Percentiles rank a stretch among this genome's conserved stretches.
Evolutionary conservation across 1,139 yeast species (phyloP).

Genomic region (Yamadazyma mexicana): DNA sequence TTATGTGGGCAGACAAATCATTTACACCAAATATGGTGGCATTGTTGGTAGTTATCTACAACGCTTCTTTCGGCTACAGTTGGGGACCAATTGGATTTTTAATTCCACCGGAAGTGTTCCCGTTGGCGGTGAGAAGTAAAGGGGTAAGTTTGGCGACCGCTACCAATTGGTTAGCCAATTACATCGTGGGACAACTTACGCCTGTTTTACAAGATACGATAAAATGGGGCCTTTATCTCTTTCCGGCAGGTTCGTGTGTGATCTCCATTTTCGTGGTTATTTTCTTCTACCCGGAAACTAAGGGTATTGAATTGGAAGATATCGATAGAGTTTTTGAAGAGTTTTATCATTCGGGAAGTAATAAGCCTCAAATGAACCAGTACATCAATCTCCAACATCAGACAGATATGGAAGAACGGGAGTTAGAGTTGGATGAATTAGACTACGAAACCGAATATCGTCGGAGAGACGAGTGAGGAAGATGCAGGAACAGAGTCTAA

Average conservation of each 20-base stretch:
- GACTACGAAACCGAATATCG: slow-evolving; percentile 17
- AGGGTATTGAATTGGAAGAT: slow-evolving; percentile 84
- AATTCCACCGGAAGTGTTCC: slow-evolving; percentile 55
- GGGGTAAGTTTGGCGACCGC: slow-evolving; percentile 58
- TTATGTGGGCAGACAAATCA: slow-evolving; percentile 36
- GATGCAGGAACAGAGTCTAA: no score
- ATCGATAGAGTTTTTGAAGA: slow-evolving; percentile 83
- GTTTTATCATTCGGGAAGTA: slow-evolving; percentile 19
- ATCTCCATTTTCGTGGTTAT: slow-evolving; percentile 54
- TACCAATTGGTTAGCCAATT: slow-evolving; percentile 56
- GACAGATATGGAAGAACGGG: slow-evolving; percentile 7
- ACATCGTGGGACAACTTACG: slow-evolving; percentile 54
- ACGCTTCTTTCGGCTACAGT: slow-evolving; percentile 54
- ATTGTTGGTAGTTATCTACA: slow-evolving; percentile 47
- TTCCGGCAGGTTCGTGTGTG: slow-evolving; percentile 50
- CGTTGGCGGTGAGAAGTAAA: slow-evolving; percentile 53
- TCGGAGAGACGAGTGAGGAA: neutral
- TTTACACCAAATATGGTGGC: slow-evolving; percentile 50
- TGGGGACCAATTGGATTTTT: slow-evolving; percentile 62
- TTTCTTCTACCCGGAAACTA: slow-evolving; percentile 81
- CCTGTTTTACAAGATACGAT: slow-evolving; percentile 49
- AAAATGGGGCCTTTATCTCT: slow-evolving; percentile 50
- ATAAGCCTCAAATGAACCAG: slow-evolving; percentile 20
- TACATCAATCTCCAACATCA: slow-evolving; percentile 15
- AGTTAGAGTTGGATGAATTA: slow-evolving; percentile 23